Evolutionary conservation across 179 eudicot species (phyloP).

Genomic region (Vitellaria paradoxa): DNA sequence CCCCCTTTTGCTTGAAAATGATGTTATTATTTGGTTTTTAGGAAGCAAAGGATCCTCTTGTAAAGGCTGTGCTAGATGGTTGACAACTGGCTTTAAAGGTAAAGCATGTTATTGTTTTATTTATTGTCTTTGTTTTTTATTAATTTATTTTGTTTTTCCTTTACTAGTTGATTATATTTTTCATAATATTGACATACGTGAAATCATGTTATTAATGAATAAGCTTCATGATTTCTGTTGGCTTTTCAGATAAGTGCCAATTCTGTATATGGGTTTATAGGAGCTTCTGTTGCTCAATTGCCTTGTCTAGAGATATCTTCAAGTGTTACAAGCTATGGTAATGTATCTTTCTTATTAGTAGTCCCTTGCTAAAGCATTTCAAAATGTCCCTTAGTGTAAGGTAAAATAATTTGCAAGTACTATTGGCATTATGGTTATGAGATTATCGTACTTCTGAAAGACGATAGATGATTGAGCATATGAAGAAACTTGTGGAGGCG

Average conservation of each 20-base stretch:
- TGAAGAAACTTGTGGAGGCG: slow-evolving; percentile 92
- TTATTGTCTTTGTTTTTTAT: too few relatives aligned
- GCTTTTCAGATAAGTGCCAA: slow-evolving; percentile 93
- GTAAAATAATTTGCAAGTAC: not conserved
- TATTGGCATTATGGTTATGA: slow-evolving; percentile 11
- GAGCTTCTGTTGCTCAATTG: slow-evolving; percentile 93
- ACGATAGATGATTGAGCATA: slow-evolving; percentile 98
- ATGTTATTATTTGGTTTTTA: slow-evolving; percentile 26
- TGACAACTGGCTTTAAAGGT: slow-evolving; percentile 99
- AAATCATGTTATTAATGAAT: not conserved
- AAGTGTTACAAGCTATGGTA: slow-evolving; percentile 99
- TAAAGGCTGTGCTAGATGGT: slow-evolving; percentile 97
- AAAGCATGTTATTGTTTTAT: slow-evolving; percentile 6
- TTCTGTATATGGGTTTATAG: slow-evolving; percentile 99
- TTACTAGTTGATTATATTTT: not conserved
- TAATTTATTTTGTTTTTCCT: not conserved
- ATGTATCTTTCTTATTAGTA: slow-evolving; percentile 20
- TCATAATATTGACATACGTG: not conserved
- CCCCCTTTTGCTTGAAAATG: slow-evolving; percentile 2
- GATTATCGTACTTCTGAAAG: slow-evolving; percentile 40
- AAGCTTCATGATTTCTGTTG: slow-evolving; percentile 14
- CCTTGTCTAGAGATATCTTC: slow-evolving; percentile 99
- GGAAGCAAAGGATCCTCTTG: slow-evolving; percentile 99
- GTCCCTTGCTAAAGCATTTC: not conserved
- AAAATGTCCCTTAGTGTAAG: not conserved